Conservation (phyloP, 2,329 filamentous ascomycete species). For the Colletotrichum musae region DNA sequence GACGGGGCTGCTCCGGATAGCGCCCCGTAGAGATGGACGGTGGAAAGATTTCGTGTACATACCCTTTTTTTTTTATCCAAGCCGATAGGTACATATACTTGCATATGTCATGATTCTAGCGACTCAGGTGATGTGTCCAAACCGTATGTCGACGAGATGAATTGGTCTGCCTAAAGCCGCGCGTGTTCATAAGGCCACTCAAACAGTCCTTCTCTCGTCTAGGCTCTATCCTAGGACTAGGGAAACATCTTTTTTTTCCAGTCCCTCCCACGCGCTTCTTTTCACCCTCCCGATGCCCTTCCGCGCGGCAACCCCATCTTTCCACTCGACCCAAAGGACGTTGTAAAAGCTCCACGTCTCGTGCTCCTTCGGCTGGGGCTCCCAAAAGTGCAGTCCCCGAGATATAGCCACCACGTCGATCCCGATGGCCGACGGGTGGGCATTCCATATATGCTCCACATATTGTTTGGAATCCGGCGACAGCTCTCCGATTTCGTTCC, state of each 20-base stretch:
- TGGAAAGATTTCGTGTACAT: slow-evolving; percentile 33
- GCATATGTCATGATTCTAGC: neutral
- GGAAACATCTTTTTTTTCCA: neutral
- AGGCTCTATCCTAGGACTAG: neutral
- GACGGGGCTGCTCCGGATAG: slow-evolving; percentile 16
- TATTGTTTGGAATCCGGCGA: neutral
- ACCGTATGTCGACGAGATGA: too few relatives aligned
- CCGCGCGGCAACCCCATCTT: neutral
- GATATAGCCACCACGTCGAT: neutral
- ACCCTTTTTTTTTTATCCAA: slow-evolving; percentile 8
- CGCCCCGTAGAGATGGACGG: slow-evolving; percentile 5
- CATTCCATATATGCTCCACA: neutral
- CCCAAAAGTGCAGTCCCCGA: neutral
- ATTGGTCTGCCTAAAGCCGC: too few relatives aligned
- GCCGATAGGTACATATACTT: slow-evolving; percentile 9
- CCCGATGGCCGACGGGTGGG: neutral
- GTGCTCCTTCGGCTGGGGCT: neutral
- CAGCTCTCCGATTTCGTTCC: neutral
- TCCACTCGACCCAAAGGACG: neutral
- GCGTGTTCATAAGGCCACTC: too few relatives aligned
- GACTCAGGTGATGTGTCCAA: too few relatives aligned
- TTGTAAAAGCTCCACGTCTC: neutral
- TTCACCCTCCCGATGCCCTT: neutral
- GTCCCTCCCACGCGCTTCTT: neutral
- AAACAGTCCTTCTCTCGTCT: neutral